Conservation (phyloP, 371 early-diverging fungal genomes). For the Choanephora cucurbitarum region DNA sequence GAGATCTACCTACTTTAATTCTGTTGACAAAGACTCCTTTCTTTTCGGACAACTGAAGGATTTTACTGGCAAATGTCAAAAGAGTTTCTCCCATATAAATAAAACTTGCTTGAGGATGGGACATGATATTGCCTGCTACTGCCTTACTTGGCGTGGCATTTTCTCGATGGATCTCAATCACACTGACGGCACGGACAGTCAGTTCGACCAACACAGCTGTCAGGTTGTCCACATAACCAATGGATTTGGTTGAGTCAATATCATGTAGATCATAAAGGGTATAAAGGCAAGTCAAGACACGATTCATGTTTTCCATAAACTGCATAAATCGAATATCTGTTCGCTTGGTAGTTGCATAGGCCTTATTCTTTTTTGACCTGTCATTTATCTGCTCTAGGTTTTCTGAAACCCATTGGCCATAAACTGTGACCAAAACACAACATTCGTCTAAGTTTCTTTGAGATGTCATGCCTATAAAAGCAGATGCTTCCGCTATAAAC, state of each 20-base stretch:
- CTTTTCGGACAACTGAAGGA: constrained; percentile 41
- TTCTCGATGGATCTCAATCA: constrained; percentile 36
- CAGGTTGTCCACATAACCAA: constrained; percentile 27
- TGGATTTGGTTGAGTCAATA: not conserved
- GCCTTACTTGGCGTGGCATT: constrained; percentile 1
- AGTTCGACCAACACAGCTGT: constrained; percentile 39
- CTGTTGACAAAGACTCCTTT: constrained; percentile 31
- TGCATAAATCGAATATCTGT: constrained; percentile 48
- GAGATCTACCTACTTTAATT: constrained; percentile 29
- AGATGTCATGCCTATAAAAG: constrained; percentile 37
- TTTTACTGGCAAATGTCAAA: constrained; percentile 36
- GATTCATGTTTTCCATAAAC: constrained; percentile 39
- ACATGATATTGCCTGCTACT: constrained; percentile 40
- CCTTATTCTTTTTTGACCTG: constrained; percentile 6
- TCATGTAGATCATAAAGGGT: constrained; percentile 26
- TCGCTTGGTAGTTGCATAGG: constrained; percentile 8
- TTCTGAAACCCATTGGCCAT: constrained; percentile 42
- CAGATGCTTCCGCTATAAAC: constrained; percentile 32
- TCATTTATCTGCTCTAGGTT: constrained; percentile 34
- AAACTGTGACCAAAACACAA: constrained; percentile 33
- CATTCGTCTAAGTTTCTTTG: constrained; percentile 32
- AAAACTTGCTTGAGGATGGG: constrained; percentile 31
- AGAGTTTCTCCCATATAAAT: constrained; percentile 43
- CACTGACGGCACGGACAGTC: constrained; percentile 36
- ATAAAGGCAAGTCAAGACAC: constrained; percentile 30